A percentile compares a stretch with the other conserved stretches of the same genome.
These are phyloP conservation scores for Phaeodactylum tricornutum DNA, from an alignment of 108 stramenopile species.

Conservation along the genomic window DNA sequence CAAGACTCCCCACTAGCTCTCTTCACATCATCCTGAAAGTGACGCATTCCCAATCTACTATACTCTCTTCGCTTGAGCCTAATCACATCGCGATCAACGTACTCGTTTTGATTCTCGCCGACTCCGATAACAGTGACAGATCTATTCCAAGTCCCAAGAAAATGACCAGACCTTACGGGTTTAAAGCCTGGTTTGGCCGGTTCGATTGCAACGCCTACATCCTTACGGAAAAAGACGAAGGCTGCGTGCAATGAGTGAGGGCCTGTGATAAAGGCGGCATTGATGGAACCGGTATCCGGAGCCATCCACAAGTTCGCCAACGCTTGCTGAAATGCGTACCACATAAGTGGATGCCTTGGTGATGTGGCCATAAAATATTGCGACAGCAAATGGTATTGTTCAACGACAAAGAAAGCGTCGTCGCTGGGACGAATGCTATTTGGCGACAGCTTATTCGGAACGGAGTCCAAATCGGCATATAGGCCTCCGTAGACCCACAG, in stretches of 20 bases:
- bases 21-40: constrained; percentile 12
- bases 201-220: constrained; percentile 12
- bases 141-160: constrained; percentile 18
- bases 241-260: constrained; percentile 28
- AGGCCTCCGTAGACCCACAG: constrained; percentile 40
- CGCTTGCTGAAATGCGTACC: constrained; percentile 34
- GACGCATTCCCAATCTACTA: constrained; percentile 14
- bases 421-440: background rate
- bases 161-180: constrained; percentile 20
- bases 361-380: constrained; percentile 51
- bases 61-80: constrained; percentile 13
- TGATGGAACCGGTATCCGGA: constrained; percentile 3
- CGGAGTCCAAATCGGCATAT: constrained; percentile 43
- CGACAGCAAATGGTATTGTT: constrained; percentile 32
- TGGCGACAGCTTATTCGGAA: constrained; percentile 8
- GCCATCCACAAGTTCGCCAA: constrained; percentile 16
- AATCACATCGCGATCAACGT: constrained; percentile 19
- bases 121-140: constrained; percentile 21
- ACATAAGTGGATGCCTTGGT: constrained; percentile 60
- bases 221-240: constrained; percentile 12
- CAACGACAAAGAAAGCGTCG: constrained; percentile 46
- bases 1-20: background rate
- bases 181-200: constrained; percentile 7
- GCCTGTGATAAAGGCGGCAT: constrained; percentile 20
- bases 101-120: constrained; percentile 22